Evolutionary conservation across 345 rosid genomes (phyloP).

Genomic region (Lumnitzera littorea): DNA sequence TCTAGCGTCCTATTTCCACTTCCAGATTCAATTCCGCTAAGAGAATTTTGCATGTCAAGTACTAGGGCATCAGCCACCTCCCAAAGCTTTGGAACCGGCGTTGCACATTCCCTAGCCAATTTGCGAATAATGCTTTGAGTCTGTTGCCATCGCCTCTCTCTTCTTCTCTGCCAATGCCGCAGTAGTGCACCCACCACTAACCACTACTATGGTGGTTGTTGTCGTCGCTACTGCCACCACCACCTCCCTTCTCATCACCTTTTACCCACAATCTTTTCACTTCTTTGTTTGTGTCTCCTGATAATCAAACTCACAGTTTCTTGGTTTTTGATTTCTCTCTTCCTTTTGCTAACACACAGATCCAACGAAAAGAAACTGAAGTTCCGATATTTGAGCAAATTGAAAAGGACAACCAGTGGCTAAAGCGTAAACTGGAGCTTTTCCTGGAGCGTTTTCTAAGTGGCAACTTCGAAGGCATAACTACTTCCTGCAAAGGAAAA

Average conservation of each 20-base stretch:
- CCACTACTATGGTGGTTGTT: constrained; percentile 16
- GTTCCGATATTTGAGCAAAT: no score
- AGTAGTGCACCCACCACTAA: constrained; percentile 16
- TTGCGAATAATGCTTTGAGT: constrained; percentile 35
- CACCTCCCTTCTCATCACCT: constrained; percentile 24
- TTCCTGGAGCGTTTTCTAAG: no score
- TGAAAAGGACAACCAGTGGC: no score
- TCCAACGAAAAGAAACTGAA: no score
- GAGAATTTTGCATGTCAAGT: constrained; percentile 33
- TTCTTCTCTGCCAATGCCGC: constrained; percentile 24
- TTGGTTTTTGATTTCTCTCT: no score
- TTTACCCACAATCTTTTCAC: not conserved
- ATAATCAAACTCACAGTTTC: no score
- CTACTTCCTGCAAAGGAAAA: no score
- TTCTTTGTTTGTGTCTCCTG: no score
- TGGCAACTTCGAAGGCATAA: no score
- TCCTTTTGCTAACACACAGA: no score
- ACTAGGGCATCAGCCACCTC: constrained; percentile 36
- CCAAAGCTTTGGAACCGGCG: constrained; percentile 50
- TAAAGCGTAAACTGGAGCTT: no score
- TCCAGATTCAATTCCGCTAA: constrained; percentile 2
- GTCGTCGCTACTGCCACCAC: constrained; percentile 17
- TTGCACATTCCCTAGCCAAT: constrained; percentile 52
- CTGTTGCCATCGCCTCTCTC: constrained; percentile 27
- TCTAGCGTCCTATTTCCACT: constrained; percentile 16